These are phyloP conservation scores for Pyricularia sp. DNA, from an alignment of 2,329 filamentous ascomycete genomes.

Conservation along the genomic window DNA sequence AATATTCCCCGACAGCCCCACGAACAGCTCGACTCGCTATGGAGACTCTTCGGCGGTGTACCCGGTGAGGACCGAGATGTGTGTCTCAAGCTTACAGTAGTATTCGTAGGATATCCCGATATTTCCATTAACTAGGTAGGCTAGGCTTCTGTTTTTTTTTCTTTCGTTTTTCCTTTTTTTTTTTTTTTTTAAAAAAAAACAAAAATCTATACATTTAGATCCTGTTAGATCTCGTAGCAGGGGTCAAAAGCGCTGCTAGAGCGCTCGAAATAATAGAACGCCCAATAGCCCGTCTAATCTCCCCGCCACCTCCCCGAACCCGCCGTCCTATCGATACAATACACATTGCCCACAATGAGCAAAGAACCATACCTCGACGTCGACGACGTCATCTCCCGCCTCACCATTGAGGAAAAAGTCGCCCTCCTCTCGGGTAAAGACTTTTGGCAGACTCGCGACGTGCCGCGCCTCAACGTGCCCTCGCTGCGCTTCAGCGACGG, in stretches of 20 bases:
- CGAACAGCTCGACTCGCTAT: neutral
- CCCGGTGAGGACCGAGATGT: neutral
- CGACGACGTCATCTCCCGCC: constrained; percentile 1
- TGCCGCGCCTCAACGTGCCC: constrained; percentile 20
- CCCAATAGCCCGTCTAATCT: no score
- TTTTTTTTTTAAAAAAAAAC: no score
- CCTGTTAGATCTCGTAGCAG: no score
- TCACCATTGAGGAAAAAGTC: constrained; percentile 11
- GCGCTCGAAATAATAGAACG: no score
- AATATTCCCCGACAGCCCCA: neutral
- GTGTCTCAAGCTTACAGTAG: no score
- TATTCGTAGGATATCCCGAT: no score
- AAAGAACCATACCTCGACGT: constrained; percentile 2
- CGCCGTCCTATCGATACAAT: no score
- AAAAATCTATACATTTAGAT: no score
- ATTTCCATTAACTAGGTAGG: no score
- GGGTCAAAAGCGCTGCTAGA: no score
- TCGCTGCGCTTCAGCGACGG: constrained; percentile 23
- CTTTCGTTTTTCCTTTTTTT: no score
- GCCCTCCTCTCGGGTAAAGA: constrained; percentile 10
- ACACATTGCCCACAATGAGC: neutral
- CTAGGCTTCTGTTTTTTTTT: no score
- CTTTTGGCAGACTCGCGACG: constrained; percentile 20
- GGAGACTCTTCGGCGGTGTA: neutral
- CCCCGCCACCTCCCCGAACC: neutral